These are phyloP conservation scores for Kluyveromyces sp. DNA, from an alignment of 1,139 yeast genomes.

Conservation along the genomic window DNA sequence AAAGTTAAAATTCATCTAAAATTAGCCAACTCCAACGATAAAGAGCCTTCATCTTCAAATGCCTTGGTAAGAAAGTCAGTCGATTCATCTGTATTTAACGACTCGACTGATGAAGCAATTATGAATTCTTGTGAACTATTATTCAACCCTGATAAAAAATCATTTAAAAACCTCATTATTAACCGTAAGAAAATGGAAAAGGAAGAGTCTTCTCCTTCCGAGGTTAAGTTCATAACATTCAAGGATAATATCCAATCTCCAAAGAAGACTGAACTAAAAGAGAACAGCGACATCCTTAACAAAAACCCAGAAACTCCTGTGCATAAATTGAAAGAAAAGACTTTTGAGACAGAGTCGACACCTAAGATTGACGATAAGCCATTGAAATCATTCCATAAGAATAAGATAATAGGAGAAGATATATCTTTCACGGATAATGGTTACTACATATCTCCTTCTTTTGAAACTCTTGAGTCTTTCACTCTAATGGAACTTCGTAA, in stretches of 20 bases:
- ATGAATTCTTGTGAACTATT: slow-evolving; percentile 16
- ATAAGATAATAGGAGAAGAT: slow-evolving; percentile 30
- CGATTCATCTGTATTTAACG: slow-evolving; percentile 9
- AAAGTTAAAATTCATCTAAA: slow-evolving; percentile 2
- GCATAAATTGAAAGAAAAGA: slow-evolving; percentile 15
- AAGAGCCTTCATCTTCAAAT: slow-evolving; percentile 9
- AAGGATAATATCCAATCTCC: slow-evolving; percentile 7
- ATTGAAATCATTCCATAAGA: slow-evolving; percentile 6
- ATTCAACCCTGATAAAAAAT: slow-evolving; percentile 25
- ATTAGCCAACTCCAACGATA: slow-evolving; percentile 4
- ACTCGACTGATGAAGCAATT: slow-evolving; percentile 14
- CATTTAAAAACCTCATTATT: slow-evolving; percentile 20
- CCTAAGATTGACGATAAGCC: slow-evolving; percentile 5
- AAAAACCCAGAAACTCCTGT: slow-evolving; percentile 22
- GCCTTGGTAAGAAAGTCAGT: slow-evolving; percentile 10
- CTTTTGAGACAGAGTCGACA: slow-evolving; percentile 4
- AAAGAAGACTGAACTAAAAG: slow-evolving; percentile 1
- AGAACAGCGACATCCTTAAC: slow-evolving; percentile 7
- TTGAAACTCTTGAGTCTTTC: slow-evolving; percentile 51
- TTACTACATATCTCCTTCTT: slow-evolving; percentile 81
- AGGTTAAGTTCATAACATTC: slow-evolving; percentile 16
- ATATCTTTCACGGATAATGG: slow-evolving; percentile 53
- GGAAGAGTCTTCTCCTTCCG: slow-evolving; percentile 12
- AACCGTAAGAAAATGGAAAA: slow-evolving; percentile 16
- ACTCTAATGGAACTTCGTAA: slow-evolving; percentile 56